Evolutionary conservation across 768 basidiomycete genomes (phyloP).

Genomic region (Lactarius hatsudake): DNA sequence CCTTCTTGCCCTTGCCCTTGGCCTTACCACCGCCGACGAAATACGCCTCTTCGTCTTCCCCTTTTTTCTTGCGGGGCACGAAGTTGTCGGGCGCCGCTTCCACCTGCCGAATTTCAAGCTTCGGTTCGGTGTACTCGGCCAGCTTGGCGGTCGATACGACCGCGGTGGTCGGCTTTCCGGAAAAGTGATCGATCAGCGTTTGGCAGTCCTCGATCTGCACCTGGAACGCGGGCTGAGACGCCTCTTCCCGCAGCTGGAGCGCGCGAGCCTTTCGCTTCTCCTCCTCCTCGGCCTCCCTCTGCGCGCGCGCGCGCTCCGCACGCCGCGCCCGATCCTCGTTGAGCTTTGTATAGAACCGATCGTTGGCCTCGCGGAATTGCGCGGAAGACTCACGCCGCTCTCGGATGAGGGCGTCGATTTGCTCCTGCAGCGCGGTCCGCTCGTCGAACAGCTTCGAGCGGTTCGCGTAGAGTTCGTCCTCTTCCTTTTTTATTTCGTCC

Average conservation of each 20-base stretch:
- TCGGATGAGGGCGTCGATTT: conserved; percentile 67
- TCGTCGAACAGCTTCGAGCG: conserved; percentile 85
- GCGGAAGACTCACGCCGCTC: conserved; percentile 73
- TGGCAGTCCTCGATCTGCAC: conserved; percentile 95
- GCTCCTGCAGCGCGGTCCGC: conserved; percentile 66
- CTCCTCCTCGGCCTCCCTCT: conserved; percentile 73
- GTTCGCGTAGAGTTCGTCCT: conserved; percentile 78
- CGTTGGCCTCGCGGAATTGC: conserved; percentile 77
- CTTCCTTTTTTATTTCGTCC: conserved; percentile 80
- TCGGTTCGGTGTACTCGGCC: conserved; percentile 61
- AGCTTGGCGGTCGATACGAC: conserved; percentile 42
- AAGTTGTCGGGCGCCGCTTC: conserved; percentile 67
- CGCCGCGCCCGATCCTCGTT: conserved; percentile 86
- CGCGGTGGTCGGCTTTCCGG: conserved; percentile 55
- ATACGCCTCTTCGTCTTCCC: conserved; percentile 76
- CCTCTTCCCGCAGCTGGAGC: conserved; percentile 84
- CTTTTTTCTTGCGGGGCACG: conserved; percentile 88
- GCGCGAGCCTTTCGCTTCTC: conserved; percentile 78
- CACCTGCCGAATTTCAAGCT: conserved; percentile 83
- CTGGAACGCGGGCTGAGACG: conserved; percentile 85
- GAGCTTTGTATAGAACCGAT: conserved; percentile 78
- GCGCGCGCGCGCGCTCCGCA: conserved; percentile 71
- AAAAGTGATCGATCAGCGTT: conserved; percentile 84
- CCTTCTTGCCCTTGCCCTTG: conserved; percentile 68
- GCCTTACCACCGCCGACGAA: conserved; percentile 60